Evolutionary conservation across 2,329 filamentous ascomycete species (phyloP), one percentile per base, ranked within the genome.

Genomic region (Oidium heveae): DNA sequence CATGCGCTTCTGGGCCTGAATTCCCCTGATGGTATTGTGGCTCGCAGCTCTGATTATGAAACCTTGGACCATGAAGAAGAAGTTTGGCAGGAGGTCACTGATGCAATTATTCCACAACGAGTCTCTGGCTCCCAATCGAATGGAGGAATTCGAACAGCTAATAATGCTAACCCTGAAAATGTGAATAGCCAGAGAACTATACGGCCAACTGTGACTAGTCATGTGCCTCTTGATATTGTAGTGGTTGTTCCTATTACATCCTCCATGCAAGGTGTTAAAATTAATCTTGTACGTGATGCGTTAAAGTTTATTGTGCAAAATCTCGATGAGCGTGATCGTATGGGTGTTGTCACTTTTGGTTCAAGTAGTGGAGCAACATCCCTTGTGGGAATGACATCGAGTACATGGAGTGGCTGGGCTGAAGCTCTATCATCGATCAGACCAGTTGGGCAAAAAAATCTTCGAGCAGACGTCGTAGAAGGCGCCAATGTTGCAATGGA

Each of bases 201-300:
- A 47, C 62, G 63, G 52, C 62, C 71, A 22, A 61, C 68, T 34
- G 53, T 65, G 52, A 55, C 65, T 32, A 66, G 89, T 51, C 91
- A 98, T 65, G 86, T 96, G 16, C 89, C 91, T 1, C 78, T 96
- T 54, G 91, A 98, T 64, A 80, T 98, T 33, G 89, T 98, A 0
- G 86, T 96, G 0, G 91, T 98, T 22, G 88, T 98, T 36, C 91
- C 91, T 0, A 87, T 98, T 6, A 96, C 91, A 0, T 94, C 89
- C 0, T 96, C 91, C 0, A 98, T 96, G 89, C 91, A 96, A 68
- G 91, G 91, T n/a, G 77, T 98, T 57, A 98, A 98, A 70, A 95
- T 96, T 64, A 94, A 89, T 58, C 74, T 98, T 1, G 78, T 98
- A 15, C 81, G 87, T 44, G 91, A 98, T 67, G 84, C 89, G 0